A percentile compares a stretch with the other conserved stretches of the same genome.
Evolutionary conservation across 2,329 filamentous ascomycete genomes (phyloP).

Genomic region (Penicillium crustosum): DNA sequence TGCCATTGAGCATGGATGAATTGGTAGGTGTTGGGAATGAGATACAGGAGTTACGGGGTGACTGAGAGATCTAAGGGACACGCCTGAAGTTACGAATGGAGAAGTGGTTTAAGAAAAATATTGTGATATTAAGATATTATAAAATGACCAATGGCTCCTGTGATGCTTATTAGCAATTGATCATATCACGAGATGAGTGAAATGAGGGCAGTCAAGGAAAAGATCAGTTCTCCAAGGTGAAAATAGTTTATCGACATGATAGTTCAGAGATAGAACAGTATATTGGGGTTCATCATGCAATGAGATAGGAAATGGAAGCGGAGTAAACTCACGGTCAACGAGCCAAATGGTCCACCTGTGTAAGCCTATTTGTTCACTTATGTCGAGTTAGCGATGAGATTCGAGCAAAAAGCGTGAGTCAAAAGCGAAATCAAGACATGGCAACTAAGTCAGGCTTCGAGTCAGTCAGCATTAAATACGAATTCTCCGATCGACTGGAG

Average conservation of each 20-base stretch:
- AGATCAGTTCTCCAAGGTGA: constrained; percentile 67
- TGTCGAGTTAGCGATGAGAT: constrained; percentile 30
- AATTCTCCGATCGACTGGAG: neutral
- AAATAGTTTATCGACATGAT: constrained; percentile 58
- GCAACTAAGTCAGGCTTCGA: constrained; percentile 45
- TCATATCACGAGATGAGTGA: constrained; percentile 15
- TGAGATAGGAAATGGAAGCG: constrained; percentile 8
- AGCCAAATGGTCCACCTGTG: constrained; percentile 3
- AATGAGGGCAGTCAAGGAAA: constrained; percentile 11
- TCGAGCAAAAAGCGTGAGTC: constrained; percentile 25
- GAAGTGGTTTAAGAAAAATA: neutral
- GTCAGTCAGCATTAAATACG: constrained; percentile 34
- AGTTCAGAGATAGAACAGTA: constrained; percentile 66
- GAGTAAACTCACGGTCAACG: constrained; percentile 26
- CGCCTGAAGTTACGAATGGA: neutral
- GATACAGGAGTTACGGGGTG: neutral
- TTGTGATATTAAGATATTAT: neutral
- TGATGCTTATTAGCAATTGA: constrained; percentile 28
- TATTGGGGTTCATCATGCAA: constrained; percentile 57
- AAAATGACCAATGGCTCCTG: constrained; percentile 3
- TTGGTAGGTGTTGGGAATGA: too few species aligned
- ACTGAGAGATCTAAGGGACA: neutral
- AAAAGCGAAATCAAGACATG: constrained; percentile 29
- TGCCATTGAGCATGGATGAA: neutral
- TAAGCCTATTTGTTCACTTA: constrained; percentile 23